phyloP scores from a whole-genome alignment of 2,329 filamentous ascomycete genomes.

The Penicillium oxalicum region DNA sequence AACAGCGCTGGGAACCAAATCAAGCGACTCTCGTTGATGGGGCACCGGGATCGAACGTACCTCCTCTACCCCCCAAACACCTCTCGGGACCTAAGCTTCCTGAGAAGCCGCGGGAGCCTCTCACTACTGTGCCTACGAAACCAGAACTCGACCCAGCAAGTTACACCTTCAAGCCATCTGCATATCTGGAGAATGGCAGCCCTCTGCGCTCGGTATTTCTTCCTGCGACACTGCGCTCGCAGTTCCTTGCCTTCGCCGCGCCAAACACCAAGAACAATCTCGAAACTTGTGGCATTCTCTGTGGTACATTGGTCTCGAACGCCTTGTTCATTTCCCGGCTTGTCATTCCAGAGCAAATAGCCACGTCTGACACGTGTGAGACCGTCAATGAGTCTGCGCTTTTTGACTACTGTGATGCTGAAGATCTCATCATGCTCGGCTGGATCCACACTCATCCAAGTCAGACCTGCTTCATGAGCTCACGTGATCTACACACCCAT shows the following conservation, averaged over 20 bases:
- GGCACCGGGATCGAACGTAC: slow-evolving; percentile 15
- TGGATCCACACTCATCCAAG: slow-evolving; percentile 99
- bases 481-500: slow-evolving; percentile 86
- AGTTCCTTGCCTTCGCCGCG: slow-evolving; percentile 68
- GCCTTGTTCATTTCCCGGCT: slow-evolving; percentile 85
- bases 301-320: slow-evolving; percentile 84
- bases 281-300: slow-evolving; percentile 93
- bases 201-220: slow-evolving; percentile 85
- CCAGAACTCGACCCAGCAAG: slow-evolving; percentile 43
- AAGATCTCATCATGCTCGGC: slow-evolving; percentile 79
- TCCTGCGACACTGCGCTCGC: slow-evolving; percentile 64
- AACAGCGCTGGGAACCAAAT: slow-evolving; percentile 20
- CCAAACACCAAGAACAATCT: slow-evolving; percentile 74
- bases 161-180: slow-evolving; percentile 75
- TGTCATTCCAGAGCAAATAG: slow-evolving; percentile 83
- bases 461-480: slow-evolving; percentile 97
- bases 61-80: slow-evolving; percentile 22
- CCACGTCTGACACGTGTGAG: slow-evolving; percentile 90
- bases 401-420: slow-evolving; percentile 80
- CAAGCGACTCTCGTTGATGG: slow-evolving; percentile 15
- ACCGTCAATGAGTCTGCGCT: slow-evolving; percentile 79
- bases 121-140: slow-evolving; percentile 11
- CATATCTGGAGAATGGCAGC: slow-evolving; percentile 82
- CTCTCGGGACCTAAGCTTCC: slow-evolving; percentile 22
- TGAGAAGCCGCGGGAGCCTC: slow-evolving; percentile 19